Base-by-base conservation (phyloP, 1,284 basidiomycete genomes). In the Microstroma glucosiphilum region DNA sequence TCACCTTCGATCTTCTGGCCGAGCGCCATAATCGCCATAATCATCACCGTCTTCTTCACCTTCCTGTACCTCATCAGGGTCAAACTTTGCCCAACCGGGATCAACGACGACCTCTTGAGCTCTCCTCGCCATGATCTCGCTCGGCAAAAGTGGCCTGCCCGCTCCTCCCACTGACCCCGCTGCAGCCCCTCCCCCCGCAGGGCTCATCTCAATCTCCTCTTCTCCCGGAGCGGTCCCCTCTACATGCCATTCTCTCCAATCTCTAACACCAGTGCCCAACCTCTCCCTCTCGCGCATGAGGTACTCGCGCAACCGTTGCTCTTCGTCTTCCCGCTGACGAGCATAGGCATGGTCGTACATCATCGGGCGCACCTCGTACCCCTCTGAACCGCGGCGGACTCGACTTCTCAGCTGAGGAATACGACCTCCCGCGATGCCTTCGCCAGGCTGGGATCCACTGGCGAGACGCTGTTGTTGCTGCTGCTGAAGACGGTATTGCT, bases 301-400 rank as follows among this genome's bases (percentile, higher is more conserved):
- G 11, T 25, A 40, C n/a, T 41, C 19, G 13, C 60, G 57, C 25
- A 61, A 40, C 30, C 42, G 23, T 42, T 57, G 59, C 54, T 63
- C 61, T 26, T 63, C 58, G 8, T 60, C 58, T 2, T 53, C 46
- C 55, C 9, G 25, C 25, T 60, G 26, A 40, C 11, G n/a, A 7
- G 62, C 40, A 46, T 55, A 59, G 23, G 53, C 61, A 43, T 59
- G 57, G 41, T 56, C 57, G 51, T 62, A 69, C 19, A 54, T 61
- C 41, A 60, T 67, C 40, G 66, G 60, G 21, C 48, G 30, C n/a
- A 69, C 64, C 41, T 69, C 68, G 57, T 62, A 55, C 19, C 68
- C 68, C 54, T 69, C 68, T 40, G 62, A 65, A 42, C 68, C 68
- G 19, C 68, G 63, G 17, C 68, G 66, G 13, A 68, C 58, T 21